phyloP scores from a whole-genome alignment of 2,329 filamentous ascomycete species.

The Domatiomyces catenatus region DNA sequence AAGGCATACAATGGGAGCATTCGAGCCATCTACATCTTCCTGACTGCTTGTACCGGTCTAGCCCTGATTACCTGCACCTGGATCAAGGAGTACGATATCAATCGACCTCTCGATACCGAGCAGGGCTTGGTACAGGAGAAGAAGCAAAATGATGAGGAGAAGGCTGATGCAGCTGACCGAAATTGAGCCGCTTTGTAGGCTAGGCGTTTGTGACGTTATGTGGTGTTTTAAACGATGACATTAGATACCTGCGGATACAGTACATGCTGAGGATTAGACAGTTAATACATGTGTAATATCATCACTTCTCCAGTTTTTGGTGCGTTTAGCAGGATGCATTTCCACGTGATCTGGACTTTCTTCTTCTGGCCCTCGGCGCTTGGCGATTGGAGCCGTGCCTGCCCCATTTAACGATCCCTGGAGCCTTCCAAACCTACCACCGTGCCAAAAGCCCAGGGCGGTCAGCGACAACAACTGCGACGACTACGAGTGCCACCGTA shows the following conservation, averaged over 20 bases:
- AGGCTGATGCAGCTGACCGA: background rate
- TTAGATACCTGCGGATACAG: too few relatives aligned
- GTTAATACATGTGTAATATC: too few relatives aligned
- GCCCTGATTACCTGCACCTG: slow-evolving; percentile 25
- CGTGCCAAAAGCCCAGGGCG: background rate
- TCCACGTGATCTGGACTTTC: too few relatives aligned
- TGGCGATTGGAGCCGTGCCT: too few relatives aligned
- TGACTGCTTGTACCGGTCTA: slow-evolving; percentile 39
- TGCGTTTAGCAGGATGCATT: too few relatives aligned
- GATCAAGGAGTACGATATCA: slow-evolving; percentile 36
- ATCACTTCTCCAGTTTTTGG: too few relatives aligned
- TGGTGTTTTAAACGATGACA: too few relatives aligned
- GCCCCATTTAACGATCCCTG: too few relatives aligned
- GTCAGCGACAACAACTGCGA: background rate
- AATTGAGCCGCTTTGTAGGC: too few relatives aligned
- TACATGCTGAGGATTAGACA: too few relatives aligned
- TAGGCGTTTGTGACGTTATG: too few relatives aligned
- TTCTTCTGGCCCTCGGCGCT: too few relatives aligned
- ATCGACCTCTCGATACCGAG: slow-evolving; percentile 32
- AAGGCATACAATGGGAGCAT: slow-evolving; percentile 40
- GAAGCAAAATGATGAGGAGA: slow-evolving; percentile 4
- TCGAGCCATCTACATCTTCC: slow-evolving; percentile 41
- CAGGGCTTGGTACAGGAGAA: slow-evolving; percentile 34
- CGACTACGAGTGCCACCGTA: background rate
- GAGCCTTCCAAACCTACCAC: background rate